Conservation (phyloP, 1,139 yeast species). For the Yamadazyma diospyri region DNA sequence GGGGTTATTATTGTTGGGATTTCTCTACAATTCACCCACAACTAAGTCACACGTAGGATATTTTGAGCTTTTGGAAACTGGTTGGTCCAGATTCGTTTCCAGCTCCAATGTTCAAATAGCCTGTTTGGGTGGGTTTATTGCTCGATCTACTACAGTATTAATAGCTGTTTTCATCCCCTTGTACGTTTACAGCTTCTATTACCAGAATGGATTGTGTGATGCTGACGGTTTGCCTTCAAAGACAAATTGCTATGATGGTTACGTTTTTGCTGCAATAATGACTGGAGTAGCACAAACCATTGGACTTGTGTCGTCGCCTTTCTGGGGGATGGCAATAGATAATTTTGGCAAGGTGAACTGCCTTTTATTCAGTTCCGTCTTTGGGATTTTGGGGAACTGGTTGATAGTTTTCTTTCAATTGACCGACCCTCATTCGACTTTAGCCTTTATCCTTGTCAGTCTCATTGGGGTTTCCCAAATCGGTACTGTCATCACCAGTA, state of each 20-base stretch:
- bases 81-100: constrained; percentile 33
- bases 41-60: constrained; percentile 14
- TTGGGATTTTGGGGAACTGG: constrained; percentile 41
- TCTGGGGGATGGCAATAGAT: constrained; percentile 60
- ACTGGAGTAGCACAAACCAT: constrained; percentile 64
- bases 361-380: constrained; percentile 26
- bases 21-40: constrained; percentile 31
- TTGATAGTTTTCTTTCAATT: constrained; percentile 24
- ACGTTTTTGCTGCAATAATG: constrained; percentile 60
- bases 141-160: constrained; percentile 61
- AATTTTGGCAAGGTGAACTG: constrained; percentile 32
- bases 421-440: constrained; percentile 34
- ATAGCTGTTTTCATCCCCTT: constrained; percentile 64
- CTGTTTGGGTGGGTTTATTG: constrained; percentile 59
- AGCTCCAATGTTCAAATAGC: constrained; percentile 45
- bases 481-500: constrained; percentile 53
- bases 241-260: constrained; percentile 58
- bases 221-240: constrained; percentile 27
- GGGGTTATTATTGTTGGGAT: constrained; percentile 35
- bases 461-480: constrained; percentile 46
- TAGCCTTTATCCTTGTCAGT: constrained; percentile 31
- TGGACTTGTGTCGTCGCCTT: constrained; percentile 57
- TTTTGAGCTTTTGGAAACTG: constrained; percentile 39
- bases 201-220: constrained; percentile 46
- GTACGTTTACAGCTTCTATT: constrained; percentile 55